Conservation (phyloP, 345 rosid species). For the Streptanthus diversifolius region DNA sequence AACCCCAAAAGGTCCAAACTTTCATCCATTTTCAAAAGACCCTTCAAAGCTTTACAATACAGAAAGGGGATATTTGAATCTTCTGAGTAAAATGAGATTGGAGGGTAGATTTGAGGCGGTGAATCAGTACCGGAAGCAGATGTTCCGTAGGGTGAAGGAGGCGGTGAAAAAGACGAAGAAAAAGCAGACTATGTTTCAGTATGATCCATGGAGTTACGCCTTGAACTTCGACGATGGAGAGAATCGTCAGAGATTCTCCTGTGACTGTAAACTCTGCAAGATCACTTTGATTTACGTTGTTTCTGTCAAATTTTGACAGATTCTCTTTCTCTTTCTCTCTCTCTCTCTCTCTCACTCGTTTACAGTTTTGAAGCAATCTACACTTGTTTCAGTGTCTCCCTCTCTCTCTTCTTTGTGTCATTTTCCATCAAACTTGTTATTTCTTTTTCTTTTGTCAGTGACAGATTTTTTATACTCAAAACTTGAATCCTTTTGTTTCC, state of each 20-base stretch:
- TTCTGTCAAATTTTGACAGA: conserved; percentile 35
- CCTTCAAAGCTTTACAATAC: not conserved
- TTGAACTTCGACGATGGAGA: conserved; percentile 65
- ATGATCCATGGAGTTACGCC: conserved; percentile 90
- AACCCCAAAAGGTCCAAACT: not conserved
- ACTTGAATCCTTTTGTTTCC: conserved; percentile 1
- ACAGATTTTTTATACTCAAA: not conserved
- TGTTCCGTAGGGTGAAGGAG: conserved; percentile 19
- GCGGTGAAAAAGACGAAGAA: conserved; percentile 23
- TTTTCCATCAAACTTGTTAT: conserved; percentile 12
- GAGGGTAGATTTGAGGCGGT: conserved; percentile 22
- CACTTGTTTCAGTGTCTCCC: conserved; percentile 6
- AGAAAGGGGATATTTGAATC: not conserved
- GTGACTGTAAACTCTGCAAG: conserved; percentile 22
- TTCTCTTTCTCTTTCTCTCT: not conserved
- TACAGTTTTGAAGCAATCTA: conserved; percentile 11
- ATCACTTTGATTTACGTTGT: conserved; percentile 45
- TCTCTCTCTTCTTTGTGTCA: not conserved
- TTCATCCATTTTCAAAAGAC: conserved; percentile 9
- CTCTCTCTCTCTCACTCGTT: conserved; percentile 7
- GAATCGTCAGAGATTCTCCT: conserved; percentile 8
- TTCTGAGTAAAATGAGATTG: conserved; percentile 20
- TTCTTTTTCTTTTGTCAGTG: not conserved
- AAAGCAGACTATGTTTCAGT: conserved; percentile 56
- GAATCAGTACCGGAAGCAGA: conserved; percentile 27